phyloP scores from a whole-genome alignment of 371 early-diverging fungal species.

The Dichotomocladium elegans region DNA sequence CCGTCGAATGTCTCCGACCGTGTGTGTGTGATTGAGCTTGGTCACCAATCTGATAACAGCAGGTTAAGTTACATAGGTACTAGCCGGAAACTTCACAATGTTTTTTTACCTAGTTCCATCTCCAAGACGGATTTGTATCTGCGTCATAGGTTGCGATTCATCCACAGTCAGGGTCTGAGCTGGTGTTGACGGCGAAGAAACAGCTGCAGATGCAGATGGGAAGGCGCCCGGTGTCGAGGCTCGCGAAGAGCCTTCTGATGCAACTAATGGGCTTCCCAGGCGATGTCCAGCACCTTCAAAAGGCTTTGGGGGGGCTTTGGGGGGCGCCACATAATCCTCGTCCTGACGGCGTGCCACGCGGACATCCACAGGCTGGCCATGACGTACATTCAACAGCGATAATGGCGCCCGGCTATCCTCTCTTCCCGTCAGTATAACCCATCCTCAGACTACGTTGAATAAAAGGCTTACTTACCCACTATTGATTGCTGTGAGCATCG shows the following conservation, averaged over 20 bases:
- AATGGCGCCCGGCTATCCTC: slow-evolving; percentile 78
- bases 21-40: slow-evolving; percentile 88
- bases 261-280: slow-evolving; percentile 61
- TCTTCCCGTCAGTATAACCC: not conserved
- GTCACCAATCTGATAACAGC: slow-evolving; percentile 64
- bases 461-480: slow-evolving; percentile 60
- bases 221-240: slow-evolving; percentile 29
- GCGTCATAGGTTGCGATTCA: slow-evolving; percentile 72
- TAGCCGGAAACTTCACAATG: not conserved
- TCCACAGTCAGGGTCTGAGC: slow-evolving; percentile 49
- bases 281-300: slow-evolving; percentile 87
- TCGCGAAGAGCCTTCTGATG: slow-evolving; percentile 27
- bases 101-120: slow-evolving; percentile 72
- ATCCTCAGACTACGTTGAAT: not conserved
- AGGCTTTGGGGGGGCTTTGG: slow-evolving; percentile 69
- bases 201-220: slow-evolving; percentile 26
- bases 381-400: slow-evolving; percentile 82
- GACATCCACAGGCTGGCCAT: slow-evolving; percentile 91
- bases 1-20: slow-evolving; percentile 77
- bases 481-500: slow-evolving; percentile 80
- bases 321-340: slow-evolving; percentile 87
- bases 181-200: slow-evolving; percentile 22
- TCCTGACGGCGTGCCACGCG: slow-evolving; percentile 77
- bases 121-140: slow-evolving; percentile 86
- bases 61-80: not conserved